Evolutionary conservation across 2,329 filamentous ascomycete species (phyloP).

Genomic region (Penicillium sp.): DNA sequence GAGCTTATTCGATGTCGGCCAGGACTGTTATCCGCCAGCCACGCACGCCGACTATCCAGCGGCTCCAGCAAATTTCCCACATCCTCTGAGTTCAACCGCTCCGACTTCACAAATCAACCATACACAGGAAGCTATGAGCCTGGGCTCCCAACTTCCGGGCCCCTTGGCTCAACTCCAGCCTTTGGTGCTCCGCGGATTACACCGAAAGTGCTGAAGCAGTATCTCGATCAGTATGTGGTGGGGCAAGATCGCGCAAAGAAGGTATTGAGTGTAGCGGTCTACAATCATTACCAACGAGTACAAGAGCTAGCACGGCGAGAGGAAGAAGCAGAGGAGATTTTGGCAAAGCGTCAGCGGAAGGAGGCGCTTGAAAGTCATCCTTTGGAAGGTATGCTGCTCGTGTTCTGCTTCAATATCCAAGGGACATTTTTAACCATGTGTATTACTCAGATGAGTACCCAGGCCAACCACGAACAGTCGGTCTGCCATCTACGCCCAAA

Average conservation of each 20-base stretch:
- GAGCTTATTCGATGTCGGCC: conserved; percentile 25
- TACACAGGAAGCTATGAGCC: conserved; percentile 65
- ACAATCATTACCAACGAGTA: conserved; percentile 93
- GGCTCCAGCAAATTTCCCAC: conserved; percentile 40
- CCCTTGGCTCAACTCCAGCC: conserved; percentile 59
- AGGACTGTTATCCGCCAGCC: conserved; percentile 4
- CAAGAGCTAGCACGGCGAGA: conserved; percentile 73
- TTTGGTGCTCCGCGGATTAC: conserved; percentile 61
- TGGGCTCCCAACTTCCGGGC: conserved; percentile 61
- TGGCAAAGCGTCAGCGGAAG: conserved; percentile 69
- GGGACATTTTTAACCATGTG: not conserved
- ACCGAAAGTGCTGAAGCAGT: conserved; percentile 72
- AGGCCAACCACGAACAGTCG: conserved; percentile 58
- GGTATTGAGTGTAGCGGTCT: conserved; percentile 86
- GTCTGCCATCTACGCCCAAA: conserved; percentile 32
- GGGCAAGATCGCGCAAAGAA: conserved; percentile 93
- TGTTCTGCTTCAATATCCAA: not conserved
- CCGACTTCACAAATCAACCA: conserved; percentile 63
- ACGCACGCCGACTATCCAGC: conserved; percentile 25
- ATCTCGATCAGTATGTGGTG: conserved; percentile 93
- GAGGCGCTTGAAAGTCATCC: conserved; percentile 71
- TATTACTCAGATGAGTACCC: conserved; percentile 58
- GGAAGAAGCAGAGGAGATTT: conserved; percentile 73
- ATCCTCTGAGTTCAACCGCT: conserved; percentile 56
- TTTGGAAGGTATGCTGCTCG: conserved; percentile 66